Percentiles rank a stretch among this genome's conserved stretches.
phyloP scores from a whole-genome alignment of 768 basidiomycete species.

The Tricholoma sp. region DNA sequence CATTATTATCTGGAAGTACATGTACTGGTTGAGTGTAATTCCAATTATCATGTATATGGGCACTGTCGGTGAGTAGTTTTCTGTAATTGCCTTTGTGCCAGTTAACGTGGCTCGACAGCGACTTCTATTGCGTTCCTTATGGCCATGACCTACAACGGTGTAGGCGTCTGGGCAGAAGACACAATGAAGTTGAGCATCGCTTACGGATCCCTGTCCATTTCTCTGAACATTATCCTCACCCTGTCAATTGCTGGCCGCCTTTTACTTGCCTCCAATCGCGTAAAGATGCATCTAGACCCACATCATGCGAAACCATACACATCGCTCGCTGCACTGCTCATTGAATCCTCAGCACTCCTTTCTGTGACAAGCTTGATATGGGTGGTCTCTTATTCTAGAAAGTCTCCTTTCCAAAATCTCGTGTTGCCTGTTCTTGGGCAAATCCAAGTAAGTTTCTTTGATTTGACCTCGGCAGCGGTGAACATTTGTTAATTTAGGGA shows the following conservation, averaged over 20 bases:
- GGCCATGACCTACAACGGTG: conserved; percentile 1
- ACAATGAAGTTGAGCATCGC: conserved; percentile 27
- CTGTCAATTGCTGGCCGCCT: conserved; percentile 31
- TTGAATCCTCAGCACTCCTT: conserved; percentile 35
- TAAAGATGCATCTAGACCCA: conserved; percentile 16
- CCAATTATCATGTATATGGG: neutral
- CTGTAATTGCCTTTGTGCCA: neutral
- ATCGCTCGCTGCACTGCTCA: conserved; percentile 27
- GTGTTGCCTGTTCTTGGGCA: conserved; percentile 21
- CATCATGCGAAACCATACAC: conserved; percentile 25
- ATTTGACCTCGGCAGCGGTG: neutral
- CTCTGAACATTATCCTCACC: conserved; percentile 33
- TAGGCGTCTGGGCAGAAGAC: neutral
- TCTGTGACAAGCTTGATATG: conserved; percentile 27
- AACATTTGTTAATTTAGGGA: neutral
- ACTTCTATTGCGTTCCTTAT: neutral
- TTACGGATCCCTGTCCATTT: conserved; percentile 31
- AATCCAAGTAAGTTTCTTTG: neutral
- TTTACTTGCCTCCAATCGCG: conserved; percentile 20
- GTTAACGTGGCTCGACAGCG: neutral
- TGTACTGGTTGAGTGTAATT: neutral
- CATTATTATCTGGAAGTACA: neutral
- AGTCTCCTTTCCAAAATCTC: conserved; percentile 21
- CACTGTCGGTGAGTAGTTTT: neutral
- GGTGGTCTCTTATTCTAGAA: conserved; percentile 26